These are phyloP conservation scores for Ophiorrhiza pumila DNA, from an alignment of 257 asterid genomes.

Conservation along the genomic window DNA sequence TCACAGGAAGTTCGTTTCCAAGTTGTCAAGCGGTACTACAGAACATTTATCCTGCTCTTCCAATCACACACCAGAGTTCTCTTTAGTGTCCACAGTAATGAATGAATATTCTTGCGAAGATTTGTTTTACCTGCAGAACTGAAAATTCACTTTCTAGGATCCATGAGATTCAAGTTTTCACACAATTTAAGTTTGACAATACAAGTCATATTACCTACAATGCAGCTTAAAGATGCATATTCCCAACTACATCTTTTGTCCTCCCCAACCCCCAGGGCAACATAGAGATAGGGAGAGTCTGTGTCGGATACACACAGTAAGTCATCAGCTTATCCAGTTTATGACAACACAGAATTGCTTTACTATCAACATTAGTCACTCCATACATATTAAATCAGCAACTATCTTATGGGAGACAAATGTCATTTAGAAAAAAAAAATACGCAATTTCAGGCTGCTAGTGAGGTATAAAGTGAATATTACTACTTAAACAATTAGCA, in stretches of 20 bases:
- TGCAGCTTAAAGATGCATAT: not conserved
- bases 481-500: not conserved
- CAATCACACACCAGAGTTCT: no score
- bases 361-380: not conserved
- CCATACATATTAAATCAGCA: not conserved
- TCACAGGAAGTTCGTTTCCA: no score
- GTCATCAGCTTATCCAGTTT: not conserved
- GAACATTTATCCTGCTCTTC: no score
- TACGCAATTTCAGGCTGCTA: not conserved
- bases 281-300: not conserved
- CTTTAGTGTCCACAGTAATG: no score
- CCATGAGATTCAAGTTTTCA: no score
- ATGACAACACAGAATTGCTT: not conserved
- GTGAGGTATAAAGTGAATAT: not conserved
- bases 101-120: no score
- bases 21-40: no score
- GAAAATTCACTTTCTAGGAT: no score
- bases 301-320: not conserved
- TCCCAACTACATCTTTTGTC: not conserved
- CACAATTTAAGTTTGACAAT: no score
- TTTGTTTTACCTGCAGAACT: no score
- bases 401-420: not conserved
- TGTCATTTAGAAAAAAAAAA: not conserved
- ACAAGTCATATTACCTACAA: no score
- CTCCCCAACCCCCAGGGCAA: not conserved